Evolutionary conservation across 768 basidiomycete species (phyloP), one percentile per base, ranked within the genome.

Genomic region (Leccinum barrowsii): DNA sequence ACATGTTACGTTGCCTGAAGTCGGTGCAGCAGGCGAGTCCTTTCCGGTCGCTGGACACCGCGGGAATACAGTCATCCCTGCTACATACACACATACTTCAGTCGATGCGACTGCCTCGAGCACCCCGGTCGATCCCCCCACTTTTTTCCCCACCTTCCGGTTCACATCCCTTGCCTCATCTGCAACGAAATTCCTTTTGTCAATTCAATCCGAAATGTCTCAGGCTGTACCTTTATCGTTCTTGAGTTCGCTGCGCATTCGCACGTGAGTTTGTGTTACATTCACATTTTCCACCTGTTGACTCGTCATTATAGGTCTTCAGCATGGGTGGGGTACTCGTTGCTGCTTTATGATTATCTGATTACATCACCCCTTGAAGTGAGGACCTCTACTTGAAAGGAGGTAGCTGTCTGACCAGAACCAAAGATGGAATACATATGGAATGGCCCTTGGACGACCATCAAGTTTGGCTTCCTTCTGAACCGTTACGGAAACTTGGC

Each of bases 401-500:
- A 50, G 8, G 32, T 34, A 35, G 10, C 13, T 12, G 1, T 26
- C 32, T 52, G 5, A 51, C 30, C 6, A 35, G 26, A 5, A 7
- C 3, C 7, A 21, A 48, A 19, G 64, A 53, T 65, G 37, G 59
- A 59, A 24, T 58, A 66, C 44, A 61, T 66, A 0, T 67, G 65
- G 65, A 57, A 54, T 8, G 52, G 59, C 2, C 64, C 65, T 0
- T 59, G 65, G 62, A 54, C 64, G 13, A 1, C 34, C 5, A 54
- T 61, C 53, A 67, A 67, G 19, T n/a, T 13, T 2, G 50, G 48
- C 11, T 67, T 66, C 42, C 58, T 67, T 22, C 12, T 61, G 15
- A 65, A 66, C 13, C 62, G 65, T 28, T 67, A 67, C 21, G 59
- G 49, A 37, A 67, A 58, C 47, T 50, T 67, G 56, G 7, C 64